Conservation (phyloP, 2,329 filamentous ascomycete genomes). For the Fusarium bactridioides region DNA sequence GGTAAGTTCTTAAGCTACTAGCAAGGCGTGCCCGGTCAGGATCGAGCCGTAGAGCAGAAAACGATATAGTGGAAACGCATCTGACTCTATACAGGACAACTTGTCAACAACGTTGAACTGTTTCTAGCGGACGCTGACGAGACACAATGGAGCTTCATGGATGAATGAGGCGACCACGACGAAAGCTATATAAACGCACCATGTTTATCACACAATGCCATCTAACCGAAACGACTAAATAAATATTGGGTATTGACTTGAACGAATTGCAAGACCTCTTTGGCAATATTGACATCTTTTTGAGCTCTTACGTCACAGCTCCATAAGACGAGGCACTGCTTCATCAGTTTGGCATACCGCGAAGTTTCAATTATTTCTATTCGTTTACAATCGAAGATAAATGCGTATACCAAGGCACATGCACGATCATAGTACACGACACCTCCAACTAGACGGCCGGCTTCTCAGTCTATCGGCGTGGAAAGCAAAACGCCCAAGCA, state of each 20-base stretch:
- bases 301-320: background rate
- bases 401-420: background rate
- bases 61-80: background rate
- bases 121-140: slow-evolving; percentile 40
- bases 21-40: slow-evolving; percentile 3
- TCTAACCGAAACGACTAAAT: background rate
- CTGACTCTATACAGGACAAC: slow-evolving; percentile 37
- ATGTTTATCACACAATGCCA: background rate
- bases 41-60: background rate
- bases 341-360: background rate
- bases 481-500: background rate
- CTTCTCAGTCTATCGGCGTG: background rate
- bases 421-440: background rate
- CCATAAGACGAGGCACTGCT: background rate
- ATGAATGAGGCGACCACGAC: slow-evolving; percentile 17
- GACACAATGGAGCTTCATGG: slow-evolving; percentile 37
- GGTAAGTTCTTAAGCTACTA: slow-evolving; percentile 35
- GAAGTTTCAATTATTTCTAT: slow-evolving; percentile 7
- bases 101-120: slow-evolving; percentile 41
- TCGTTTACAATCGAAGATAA: background rate
- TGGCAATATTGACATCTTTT: background rate
- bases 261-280: background rate
- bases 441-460: background rate
- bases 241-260: background rate
- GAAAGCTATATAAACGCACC: background rate